phyloP scores from a whole-genome alignment of 2,329 filamentous ascomycete species.

The Colletotrichum sp. region DNA sequence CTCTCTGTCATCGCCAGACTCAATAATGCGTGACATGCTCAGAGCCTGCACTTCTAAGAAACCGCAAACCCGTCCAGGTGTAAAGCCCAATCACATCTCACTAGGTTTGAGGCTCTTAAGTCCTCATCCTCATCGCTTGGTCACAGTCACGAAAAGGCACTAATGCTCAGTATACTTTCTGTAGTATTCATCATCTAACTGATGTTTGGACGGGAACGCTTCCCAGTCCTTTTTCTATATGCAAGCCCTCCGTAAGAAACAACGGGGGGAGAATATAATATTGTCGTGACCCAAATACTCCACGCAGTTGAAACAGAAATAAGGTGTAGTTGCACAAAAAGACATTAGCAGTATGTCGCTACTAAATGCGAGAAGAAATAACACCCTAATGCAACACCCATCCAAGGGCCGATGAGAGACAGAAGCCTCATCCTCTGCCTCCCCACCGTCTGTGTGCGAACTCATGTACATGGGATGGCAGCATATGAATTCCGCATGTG shows the following conservation, averaged over 20 bases:
- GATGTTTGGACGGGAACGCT: background rate
- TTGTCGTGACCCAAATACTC: slow-evolving; percentile 20
- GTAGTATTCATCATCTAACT: slow-evolving; percentile 19
- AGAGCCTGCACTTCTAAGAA: background rate
- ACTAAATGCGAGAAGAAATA: slow-evolving; percentile 18
- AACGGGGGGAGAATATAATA: slow-evolving; percentile 2
- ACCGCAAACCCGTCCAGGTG: background rate
- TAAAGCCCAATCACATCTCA: background rate
- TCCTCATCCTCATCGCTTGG: background rate
- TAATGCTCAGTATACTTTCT: background rate
- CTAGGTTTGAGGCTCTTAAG: background rate
- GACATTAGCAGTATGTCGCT: slow-evolving; percentile 21
- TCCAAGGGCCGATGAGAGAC: background rate
- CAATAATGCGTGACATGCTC: background rate
- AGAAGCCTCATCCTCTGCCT: background rate
- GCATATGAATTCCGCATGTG: background rate
- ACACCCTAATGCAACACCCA: slow-evolving; percentile 13
- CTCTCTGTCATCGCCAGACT: background rate
- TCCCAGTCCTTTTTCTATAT: slow-evolving; percentile 11
- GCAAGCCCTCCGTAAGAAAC: background rate
- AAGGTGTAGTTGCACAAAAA: slow-evolving; percentile 13
- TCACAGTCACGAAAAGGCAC: background rate
- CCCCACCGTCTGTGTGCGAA: background rate
- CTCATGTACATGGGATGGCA: slow-evolving; percentile 13
- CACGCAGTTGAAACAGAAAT: slow-evolving; percentile 16